A percentile compares a stretch with the other conserved stretches of the same genome.
phyloP scores from a whole-genome alignment of 1,284 basidiomycete species.

The Fomitiporia mediterranea region DNA sequence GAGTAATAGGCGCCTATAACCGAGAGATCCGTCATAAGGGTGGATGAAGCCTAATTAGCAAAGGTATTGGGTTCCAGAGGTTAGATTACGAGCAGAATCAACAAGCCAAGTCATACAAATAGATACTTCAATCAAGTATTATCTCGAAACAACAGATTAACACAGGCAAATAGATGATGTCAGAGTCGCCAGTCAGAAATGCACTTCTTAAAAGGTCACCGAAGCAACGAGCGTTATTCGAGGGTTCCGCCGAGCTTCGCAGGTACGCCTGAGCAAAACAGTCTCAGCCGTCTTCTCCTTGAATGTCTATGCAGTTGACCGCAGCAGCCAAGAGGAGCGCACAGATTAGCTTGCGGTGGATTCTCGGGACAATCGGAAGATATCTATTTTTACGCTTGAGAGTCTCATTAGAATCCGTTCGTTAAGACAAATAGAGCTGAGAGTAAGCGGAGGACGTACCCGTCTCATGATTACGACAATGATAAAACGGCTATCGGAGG shows the following conservation, averaged over 20 bases:
- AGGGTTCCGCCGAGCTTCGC: background rate
- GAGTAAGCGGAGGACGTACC: background rate
- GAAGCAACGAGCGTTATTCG: background rate
- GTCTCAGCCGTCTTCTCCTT: background rate
- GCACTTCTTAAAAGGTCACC: background rate
- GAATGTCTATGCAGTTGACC: background rate
- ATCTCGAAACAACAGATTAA: too few species aligned
- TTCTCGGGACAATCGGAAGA: constrained; percentile 10
- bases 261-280: background rate
- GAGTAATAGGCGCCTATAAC: too few species aligned
- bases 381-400: background rate
- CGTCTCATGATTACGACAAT: background rate
- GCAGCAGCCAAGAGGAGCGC: background rate
- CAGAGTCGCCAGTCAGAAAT: too few species aligned
- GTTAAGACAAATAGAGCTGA: too few species aligned
- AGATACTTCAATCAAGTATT: too few species aligned
- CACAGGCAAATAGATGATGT: too few species aligned
- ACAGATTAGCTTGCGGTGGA: constrained; percentile 4
- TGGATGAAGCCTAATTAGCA: too few species aligned
- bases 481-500: background rate
- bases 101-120: too few species aligned
- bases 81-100: too few species aligned
- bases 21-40: too few species aligned
- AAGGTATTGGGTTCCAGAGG: too few species aligned
- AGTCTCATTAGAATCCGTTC: too few species aligned